Evolutionary conservation across 2,329 filamentous ascomycete genomes (phyloP), one percentile per base, ranked within the genome.

Genomic region (Sarocladiaceae sp.): DNA sequence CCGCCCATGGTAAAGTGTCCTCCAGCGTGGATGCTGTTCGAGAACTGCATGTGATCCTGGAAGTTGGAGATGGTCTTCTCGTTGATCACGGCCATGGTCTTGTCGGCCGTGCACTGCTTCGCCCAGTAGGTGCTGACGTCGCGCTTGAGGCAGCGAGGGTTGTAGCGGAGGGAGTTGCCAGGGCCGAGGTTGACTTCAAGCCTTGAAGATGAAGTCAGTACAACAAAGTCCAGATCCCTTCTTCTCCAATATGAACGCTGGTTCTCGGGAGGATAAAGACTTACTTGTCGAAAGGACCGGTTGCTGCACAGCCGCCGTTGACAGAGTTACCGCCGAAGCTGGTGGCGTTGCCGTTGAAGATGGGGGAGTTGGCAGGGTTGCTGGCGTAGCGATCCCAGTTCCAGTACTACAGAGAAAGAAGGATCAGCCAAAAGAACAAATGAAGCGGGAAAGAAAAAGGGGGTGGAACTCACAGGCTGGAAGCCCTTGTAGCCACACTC

Each of bases 1-100:
- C 67, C 68, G 1, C 60, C 59, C 1, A 69, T 56, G 18, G 60
- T 57, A 49, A 61, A 67, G 50, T 69, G 66, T 1, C 65, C 65
- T 1, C 55, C 64, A 3, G 57, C 56, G 45, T 66, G 66, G 12
- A 68, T 58, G 49, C 61, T 58, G 6, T 57, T 53, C 3, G 51
- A 55, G 12, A 52, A 58, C 53, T 73, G 68, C 67, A 74, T 70
- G 33, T 53, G 53, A 49, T 60, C 62, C 57, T 74, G 68, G 55
- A 74, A 74, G 34, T 59, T 56, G 13, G 18, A 11, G 15, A 43
- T 43, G 27, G 21, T 18, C 4, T 11, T 65, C 39, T 40, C 48
- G 19, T 61, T 55, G 11, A 67, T 54, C 33, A 60, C 55, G 2
- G 54, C 51, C 2, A 54, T 45, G 19, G 59, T 59, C 21, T 55